Base-by-base conservation (phyloP, 495 filamentous ascomycete species). In the Aspergillus ellipticus region DNA sequence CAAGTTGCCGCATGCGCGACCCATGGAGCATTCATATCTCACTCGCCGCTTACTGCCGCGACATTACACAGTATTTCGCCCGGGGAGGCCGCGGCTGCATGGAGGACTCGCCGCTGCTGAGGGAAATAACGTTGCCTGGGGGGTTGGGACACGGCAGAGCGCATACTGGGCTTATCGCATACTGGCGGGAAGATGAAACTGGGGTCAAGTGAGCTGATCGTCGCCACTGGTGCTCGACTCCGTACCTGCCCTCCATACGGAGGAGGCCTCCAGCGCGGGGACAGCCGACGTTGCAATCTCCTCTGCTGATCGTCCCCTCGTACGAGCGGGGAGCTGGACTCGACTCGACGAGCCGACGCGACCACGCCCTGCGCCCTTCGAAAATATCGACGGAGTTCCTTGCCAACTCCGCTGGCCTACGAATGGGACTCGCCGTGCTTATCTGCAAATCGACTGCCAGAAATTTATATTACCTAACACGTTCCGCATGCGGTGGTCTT, bases 401-500 rank as follows among this genome's bases (percentile, higher is more conserved):
- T 13, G n/a, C 16, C 22, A 22, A 39, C 42, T 52, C 50, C 19
- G 47, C n/a, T 47, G 24, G 19, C 26, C 46, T 55, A 47, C 57
- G 52, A 59, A 59, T 59, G 13, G 54, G 39, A 51, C 10, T 4
- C 22, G 37, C 37, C 37, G 19, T 54, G 46, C 57, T 59, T 59
- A 59, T 59, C 57, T 51, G 26, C 43, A 28, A 6, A 20, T 31
- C 43, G 22, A 46, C 49, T 50, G 52, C 42, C 31, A 33, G 48
- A 17, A 42, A 41, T 58, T 59, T 54, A 61, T 59, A 56, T 65
- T 65, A 65, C 62, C 62, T 65, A 65, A 65, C 42, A 21, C 19
- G 42, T 52, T 49, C 58, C 54, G 53, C 41, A 49, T 56, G 50
- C 50, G 53, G 58, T 60, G 47, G 24, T n/a, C 43, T 16, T 22